These are phyloP conservation scores for Trametes cubensis DNA, from an alignment of 768 basidiomycete genomes.

Conservation along the genomic window DNA sequence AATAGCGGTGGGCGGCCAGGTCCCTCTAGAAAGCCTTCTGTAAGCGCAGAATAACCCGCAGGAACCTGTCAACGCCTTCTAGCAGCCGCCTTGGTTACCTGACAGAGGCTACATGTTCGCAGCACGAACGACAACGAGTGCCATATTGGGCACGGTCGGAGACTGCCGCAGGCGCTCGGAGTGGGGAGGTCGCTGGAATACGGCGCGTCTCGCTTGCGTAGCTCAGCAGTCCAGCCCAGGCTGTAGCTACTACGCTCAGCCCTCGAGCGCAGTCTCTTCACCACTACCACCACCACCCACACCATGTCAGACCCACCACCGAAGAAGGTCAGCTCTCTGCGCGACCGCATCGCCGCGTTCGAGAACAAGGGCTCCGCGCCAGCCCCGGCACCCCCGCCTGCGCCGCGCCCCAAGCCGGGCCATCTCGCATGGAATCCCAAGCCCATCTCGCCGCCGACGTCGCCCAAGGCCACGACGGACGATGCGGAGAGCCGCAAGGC, in stretches of 20 bases:
- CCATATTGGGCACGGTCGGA: slow-evolving; percentile 7
- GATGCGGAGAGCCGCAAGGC: slow-evolving; percentile 30
- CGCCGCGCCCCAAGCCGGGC: slow-evolving; percentile 61
- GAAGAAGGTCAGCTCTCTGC: slow-evolving; percentile 61
- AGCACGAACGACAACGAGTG: neutral
- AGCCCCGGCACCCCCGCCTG: slow-evolving; percentile 42
- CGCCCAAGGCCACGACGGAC: slow-evolving; percentile 24
- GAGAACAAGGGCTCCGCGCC: slow-evolving; percentile 57
- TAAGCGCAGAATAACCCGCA: too few relatives aligned
- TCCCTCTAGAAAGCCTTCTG: too few relatives aligned
- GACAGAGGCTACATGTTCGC: neutral
- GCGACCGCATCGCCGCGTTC: slow-evolving; percentile 88
- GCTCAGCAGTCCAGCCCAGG: neutral
- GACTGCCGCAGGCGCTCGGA: slow-evolving; percentile 5
- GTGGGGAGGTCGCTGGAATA: neutral
- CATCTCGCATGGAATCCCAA: slow-evolving; percentile 75
- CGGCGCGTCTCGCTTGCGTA: slow-evolving; percentile 1
- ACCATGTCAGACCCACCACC: slow-evolving; percentile 32
- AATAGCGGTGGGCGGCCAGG: too few relatives aligned
- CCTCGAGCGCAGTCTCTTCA: slow-evolving; percentile 8
- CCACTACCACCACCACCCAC: slow-evolving; percentile 11
- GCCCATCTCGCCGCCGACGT: slow-evolving; percentile 50
- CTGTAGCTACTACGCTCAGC: slow-evolving; percentile 9
- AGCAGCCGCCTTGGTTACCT: too few relatives aligned
- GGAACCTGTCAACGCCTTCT: too few relatives aligned